phyloP scores from a whole-genome alignment of 139 green algal species.

The Chlamydomonas incerta region DNA sequence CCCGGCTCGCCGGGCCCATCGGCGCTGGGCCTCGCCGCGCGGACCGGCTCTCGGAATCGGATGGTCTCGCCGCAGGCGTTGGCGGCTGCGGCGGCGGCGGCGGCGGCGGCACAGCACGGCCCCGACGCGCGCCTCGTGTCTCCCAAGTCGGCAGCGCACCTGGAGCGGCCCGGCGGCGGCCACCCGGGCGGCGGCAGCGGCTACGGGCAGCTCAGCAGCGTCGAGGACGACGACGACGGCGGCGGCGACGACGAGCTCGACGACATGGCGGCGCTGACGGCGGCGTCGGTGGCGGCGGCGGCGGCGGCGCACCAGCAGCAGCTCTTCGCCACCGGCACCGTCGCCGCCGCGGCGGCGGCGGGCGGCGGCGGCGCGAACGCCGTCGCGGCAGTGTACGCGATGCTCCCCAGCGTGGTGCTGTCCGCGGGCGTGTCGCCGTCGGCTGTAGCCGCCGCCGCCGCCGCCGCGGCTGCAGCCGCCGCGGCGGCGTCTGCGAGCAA shows the following conservation, averaged over 20 bases:
- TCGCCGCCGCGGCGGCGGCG: too few species aligned
- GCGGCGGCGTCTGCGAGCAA: too few species aligned
- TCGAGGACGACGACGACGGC: too few species aligned
- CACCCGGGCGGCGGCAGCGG: neutral
- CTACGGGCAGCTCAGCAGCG: too few species aligned
- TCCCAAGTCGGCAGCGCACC: neutral
- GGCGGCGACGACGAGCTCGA: too few species aligned
- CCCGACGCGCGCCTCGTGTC: neutral
- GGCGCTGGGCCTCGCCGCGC: neutral
- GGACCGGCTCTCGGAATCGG: too few species aligned
- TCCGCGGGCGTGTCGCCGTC: neutral
- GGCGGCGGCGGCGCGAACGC: neutral
- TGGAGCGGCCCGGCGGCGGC: neutral
- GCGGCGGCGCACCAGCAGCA: neutral
- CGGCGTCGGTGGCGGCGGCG: too few species aligned
- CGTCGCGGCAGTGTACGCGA: neutral
- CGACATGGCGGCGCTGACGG: too few species aligned
- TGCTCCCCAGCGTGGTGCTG: conserved; percentile 23
- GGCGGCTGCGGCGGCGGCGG: too few species aligned
- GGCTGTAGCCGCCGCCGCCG: neutral
- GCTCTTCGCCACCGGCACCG: too few species aligned
- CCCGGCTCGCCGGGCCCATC: neutral
- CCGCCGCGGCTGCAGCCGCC: neutral
- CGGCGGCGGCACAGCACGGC: too few species aligned
- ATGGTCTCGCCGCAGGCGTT: too few species aligned